Conservation (phyloP, 2,329 filamentous ascomycete species). For the Fusarium graminum region DNA sequence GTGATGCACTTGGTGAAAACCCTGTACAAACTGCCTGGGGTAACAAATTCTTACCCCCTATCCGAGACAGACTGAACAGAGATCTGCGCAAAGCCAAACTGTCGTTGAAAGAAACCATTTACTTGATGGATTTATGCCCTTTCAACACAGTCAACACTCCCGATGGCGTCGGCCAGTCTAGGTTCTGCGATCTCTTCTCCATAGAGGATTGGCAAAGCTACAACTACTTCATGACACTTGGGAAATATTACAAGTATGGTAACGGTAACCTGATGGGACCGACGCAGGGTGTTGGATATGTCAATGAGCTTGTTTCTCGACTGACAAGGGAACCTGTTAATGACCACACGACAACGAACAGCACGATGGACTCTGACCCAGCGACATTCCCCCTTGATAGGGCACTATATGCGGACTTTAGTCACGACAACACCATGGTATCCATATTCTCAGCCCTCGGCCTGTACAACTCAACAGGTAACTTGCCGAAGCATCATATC, state of each 20-base stretch:
- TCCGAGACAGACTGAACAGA: constrained; percentile 76
- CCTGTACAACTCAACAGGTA: constrained; percentile 75
- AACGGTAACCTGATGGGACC: constrained; percentile 82
- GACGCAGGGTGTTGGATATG: constrained; percentile 88
- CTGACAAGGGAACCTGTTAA: constrained; percentile 76
- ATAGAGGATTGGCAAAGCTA: constrained; percentile 80
- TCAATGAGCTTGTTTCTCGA: constrained; percentile 87
- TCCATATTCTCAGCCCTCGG: constrained; percentile 82
- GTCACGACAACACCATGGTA: constrained; percentile 90
- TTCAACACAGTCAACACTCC: constrained; percentile 81
- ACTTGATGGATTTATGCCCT: constrained; percentile 89
- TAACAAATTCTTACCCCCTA: constrained; percentile 73
- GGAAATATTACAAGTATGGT: constrained; percentile 87
- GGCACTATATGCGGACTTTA: constrained; percentile 87
- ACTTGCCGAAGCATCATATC: constrained; percentile 65
- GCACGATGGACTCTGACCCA: constrained; percentile 76
- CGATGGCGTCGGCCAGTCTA: constrained; percentile 65
- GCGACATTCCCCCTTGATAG: constrained; percentile 79
- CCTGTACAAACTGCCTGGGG: constrained; percentile 70
- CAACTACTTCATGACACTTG: constrained; percentile 82
- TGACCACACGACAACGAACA: constrained; percentile 82
- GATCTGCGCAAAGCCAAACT: constrained; percentile 77
- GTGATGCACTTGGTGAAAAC: constrained; percentile 62
- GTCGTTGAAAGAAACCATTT: constrained; percentile 71
- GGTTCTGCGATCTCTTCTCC: constrained; percentile 83